These are phyloP conservation scores for Cladophialophora chaetospira DNA, from an alignment of 2,329 filamentous ascomycete species.

Conservation along the genomic window DNA sequence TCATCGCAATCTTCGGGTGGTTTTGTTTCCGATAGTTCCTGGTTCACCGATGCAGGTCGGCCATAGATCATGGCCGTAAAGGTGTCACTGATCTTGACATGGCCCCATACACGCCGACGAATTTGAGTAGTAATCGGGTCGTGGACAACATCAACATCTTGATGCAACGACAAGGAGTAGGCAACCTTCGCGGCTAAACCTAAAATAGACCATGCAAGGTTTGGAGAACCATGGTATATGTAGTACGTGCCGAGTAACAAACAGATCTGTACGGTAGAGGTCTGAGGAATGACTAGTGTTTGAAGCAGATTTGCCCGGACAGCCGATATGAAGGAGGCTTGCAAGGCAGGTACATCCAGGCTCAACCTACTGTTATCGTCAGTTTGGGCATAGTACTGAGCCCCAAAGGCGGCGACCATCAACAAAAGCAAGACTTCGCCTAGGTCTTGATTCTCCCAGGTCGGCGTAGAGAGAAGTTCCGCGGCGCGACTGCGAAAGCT, in stretches of 20 bases:
- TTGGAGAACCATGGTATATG: constrained; percentile 31
- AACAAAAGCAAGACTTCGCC: background rate
- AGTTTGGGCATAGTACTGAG: background rate
- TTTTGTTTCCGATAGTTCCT: background rate
- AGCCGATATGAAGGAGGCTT: background rate
- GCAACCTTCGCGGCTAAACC: constrained; percentile 31
- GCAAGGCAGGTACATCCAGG: background rate
- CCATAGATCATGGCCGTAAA: constrained; percentile 38
- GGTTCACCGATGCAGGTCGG: constrained; percentile 33
- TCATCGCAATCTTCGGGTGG: background rate
- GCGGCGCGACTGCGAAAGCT: background rate
- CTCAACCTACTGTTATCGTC: background rate
- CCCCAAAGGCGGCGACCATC: background rate
- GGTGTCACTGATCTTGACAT: constrained; percentile 35
- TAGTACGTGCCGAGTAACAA: constrained; percentile 37
- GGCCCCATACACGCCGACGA: constrained; percentile 37
- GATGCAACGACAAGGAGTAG: constrained; percentile 16
- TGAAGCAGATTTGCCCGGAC: background rate
- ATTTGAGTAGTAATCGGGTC: background rate
- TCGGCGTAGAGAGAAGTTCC: background rate
- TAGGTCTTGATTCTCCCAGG: background rate
- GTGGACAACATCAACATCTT: background rate
- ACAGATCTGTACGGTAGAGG: constrained; percentile 32
- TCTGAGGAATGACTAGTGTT: constrained; percentile 28
- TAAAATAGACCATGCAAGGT: constrained; percentile 30